These are phyloP conservation scores for Phaeosphaeria sp. DNA, from an alignment of 2,329 filamentous ascomycete species.

Conservation along the genomic window DNA sequence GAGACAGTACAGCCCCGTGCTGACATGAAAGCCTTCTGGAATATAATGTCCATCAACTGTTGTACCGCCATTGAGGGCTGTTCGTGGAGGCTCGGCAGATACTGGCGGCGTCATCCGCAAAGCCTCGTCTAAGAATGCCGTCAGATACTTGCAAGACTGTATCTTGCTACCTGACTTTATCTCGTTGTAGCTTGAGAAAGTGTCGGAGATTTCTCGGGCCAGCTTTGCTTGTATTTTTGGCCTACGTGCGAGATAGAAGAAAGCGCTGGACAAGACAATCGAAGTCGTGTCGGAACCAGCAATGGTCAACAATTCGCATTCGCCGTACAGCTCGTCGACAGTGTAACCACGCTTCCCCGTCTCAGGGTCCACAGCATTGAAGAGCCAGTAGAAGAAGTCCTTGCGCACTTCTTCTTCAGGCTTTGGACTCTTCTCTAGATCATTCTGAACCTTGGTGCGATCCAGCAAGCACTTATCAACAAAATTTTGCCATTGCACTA, in stretches of 20 bases:
- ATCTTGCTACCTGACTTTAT: conserved; percentile 25
- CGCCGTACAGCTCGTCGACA: conserved; percentile 47
- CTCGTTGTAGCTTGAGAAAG: conserved; percentile 23
- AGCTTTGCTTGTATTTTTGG: conserved; percentile 22
- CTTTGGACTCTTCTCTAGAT: conserved; percentile 20
- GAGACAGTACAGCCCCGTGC: conserved; percentile 22
- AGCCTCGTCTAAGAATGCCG: conserved; percentile 28
- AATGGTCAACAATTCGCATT: conserved; percentile 29
- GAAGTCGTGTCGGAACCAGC: conserved; percentile 33
- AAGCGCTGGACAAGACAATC: conserved; percentile 20
- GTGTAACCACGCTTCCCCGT: conserved; percentile 43
- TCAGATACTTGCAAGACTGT: conserved; percentile 27
- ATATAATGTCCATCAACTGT: conserved; percentile 25
- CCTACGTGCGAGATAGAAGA: conserved; percentile 29
- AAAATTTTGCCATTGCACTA: conserved; percentile 23
- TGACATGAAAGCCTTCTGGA: conserved; percentile 21
- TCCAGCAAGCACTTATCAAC: conserved; percentile 21
- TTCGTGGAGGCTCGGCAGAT: conserved; percentile 23
- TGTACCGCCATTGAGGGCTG: conserved; percentile 28
- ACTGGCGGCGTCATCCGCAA: conserved; percentile 31
- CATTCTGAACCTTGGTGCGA: conserved; percentile 16
- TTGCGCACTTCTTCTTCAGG: conserved; percentile 32
- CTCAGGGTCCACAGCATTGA: conserved; percentile 50
- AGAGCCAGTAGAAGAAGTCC: conserved; percentile 53
- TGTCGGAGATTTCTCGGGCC: conserved; percentile 21